Percentiles rank a stretch among this genome's conserved stretches.
Conservation (phyloP, 2,329 filamentous ascomycete genomes). For the Huntiella savannae region DNA sequence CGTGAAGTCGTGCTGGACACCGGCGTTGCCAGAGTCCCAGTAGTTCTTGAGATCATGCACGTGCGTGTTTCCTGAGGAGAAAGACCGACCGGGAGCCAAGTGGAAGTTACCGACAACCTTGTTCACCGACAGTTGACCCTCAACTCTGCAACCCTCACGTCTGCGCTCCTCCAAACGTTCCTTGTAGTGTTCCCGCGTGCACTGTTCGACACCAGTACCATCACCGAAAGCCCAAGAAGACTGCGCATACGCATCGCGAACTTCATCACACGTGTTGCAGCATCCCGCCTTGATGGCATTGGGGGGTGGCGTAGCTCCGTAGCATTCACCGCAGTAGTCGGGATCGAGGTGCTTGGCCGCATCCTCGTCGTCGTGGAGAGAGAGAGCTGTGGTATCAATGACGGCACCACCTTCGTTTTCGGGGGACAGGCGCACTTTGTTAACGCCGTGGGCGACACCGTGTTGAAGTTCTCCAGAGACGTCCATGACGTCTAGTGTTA, state of each 20-base stretch:
- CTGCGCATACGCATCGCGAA: slow-evolving; percentile 79
- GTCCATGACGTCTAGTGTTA: slow-evolving; percentile 98
- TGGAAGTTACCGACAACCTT: slow-evolving; percentile 99
- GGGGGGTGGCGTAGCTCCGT: slow-evolving; percentile 57
- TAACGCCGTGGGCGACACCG: slow-evolving; percentile 79
- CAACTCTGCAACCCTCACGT: slow-evolving; percentile 82
- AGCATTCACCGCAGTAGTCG: slow-evolving; percentile 83
- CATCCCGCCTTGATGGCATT: slow-evolving; percentile 66
- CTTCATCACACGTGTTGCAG: slow-evolving; percentile 94
- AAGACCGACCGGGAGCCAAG: slow-evolving; percentile 85
- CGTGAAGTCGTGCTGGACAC: slow-evolving; percentile 64
- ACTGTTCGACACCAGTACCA: slow-evolving; percentile 87
- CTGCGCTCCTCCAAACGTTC: slow-evolving; percentile 77
- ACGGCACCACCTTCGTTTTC: slow-evolving; percentile 54
- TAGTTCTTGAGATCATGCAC: slow-evolving; percentile 96
- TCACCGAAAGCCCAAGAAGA: slow-evolving; percentile 86
- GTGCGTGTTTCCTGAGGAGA: slow-evolving; percentile 93
- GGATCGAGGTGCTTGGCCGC: slow-evolving; percentile 65
- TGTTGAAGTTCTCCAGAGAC: slow-evolving; percentile 93
- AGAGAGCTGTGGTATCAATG: slow-evolving; percentile 50
- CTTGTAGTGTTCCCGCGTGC: slow-evolving; percentile 80
- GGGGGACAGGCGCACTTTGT: slow-evolving; percentile 67
- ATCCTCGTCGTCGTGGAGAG: slow-evolving; percentile 28
- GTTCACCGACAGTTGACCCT: slow-evolving; percentile 83
- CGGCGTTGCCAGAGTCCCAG: slow-evolving; percentile 49